Evolutionary conservation across 768 basidiomycete genomes (phyloP), one percentile per base, ranked within the genome.

Genomic region (Lentinula edodes): DNA sequence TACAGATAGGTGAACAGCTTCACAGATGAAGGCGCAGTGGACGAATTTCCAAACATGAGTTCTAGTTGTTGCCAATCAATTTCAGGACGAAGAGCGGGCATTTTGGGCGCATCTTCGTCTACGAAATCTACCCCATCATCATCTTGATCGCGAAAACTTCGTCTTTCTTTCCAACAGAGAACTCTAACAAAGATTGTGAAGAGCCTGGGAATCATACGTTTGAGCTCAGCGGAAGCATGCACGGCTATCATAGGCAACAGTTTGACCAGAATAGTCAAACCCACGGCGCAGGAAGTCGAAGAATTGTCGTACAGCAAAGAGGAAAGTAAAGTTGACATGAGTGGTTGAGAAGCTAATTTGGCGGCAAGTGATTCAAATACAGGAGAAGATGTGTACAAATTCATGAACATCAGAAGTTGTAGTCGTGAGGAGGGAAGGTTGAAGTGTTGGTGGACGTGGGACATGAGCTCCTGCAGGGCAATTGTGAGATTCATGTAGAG

Each of bases 1-100:
- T 95, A 96, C 63, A 97, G 77, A 50, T 81, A 81, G 2, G 88
- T 87, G 74, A 94, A 94, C 68, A 84, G 91, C 48, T 76, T 80
- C 18, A 84, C 80, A 15, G 85, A 80, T 4, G 84, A 82, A 16
- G 91, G 89, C 1, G 83, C 74, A 34, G 76, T 72, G 13, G 84
- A 80, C 0, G 42, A 77, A 9, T 79, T 75, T 64, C 81, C 76
- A 69, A 90, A 85, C 1, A 84, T 78, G 66, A 78, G 76, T 53
- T 89, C 85, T 32, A 91, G 77, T 39, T 85, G 81, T 63, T 84
- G 74, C 91, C 91, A 93, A 18, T 78, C 68, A n/a, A 89, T 72
- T 55, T 85, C 83, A 16, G 80, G 74, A n/a, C 80, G 80, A 18
- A 86, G 68, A 28, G 73, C 72, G 18, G 84, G 74, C 7, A 71